Percentiles rank a stretch among this genome's conserved stretches.
Conservation (phyloP, 1,284 basidiomycete species). For the Melampsora larici-populina region DNA sequence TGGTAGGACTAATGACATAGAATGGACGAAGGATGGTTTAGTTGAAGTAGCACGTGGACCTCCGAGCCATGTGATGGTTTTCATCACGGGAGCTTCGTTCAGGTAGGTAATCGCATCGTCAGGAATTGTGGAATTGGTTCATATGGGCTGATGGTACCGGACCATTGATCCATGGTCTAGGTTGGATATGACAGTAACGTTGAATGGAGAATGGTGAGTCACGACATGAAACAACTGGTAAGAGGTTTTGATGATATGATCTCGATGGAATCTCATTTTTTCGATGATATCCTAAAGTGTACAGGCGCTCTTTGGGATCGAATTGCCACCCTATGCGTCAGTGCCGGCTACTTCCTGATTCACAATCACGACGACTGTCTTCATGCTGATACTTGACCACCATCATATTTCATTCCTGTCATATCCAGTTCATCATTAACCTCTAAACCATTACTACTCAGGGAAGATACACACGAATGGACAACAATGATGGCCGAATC, state of each 20-base stretch:
- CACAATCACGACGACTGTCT: neutral
- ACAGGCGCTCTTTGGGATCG: conserved; percentile 24
- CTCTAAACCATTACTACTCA: conserved; percentile 21
- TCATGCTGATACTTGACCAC: neutral
- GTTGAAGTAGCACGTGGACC: neutral
- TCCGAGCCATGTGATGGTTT: conserved; percentile 14
- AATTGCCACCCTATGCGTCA: conserved; percentile 31
- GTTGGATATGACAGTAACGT: conserved; percentile 23
- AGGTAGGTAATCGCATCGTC: too few relatives aligned
- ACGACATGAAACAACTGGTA: too few relatives aligned
- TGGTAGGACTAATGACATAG: conserved; percentile 1
- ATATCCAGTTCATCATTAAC: neutral
- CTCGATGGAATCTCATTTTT: neutral
- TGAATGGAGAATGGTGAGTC: conserved; percentile 33
- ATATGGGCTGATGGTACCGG: neutral
- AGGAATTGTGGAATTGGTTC: neutral
- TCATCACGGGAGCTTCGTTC: conserved; percentile 12
- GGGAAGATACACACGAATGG: conserved; percentile 27
- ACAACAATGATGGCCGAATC: conserved; percentile 29
- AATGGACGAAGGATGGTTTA: conserved; percentile 24
- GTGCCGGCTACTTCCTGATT: neutral
- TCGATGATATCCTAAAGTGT: neutral
- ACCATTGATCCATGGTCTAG: neutral
- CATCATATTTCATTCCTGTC: neutral
- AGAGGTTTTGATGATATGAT: too few relatives aligned